Percentiles rank a stretch among this genome's conserved stretches.
These are phyloP conservation scores for Flaveria floridana DNA, from an alignment of 140 eudicot species.

Conservation along the genomic window DNA sequence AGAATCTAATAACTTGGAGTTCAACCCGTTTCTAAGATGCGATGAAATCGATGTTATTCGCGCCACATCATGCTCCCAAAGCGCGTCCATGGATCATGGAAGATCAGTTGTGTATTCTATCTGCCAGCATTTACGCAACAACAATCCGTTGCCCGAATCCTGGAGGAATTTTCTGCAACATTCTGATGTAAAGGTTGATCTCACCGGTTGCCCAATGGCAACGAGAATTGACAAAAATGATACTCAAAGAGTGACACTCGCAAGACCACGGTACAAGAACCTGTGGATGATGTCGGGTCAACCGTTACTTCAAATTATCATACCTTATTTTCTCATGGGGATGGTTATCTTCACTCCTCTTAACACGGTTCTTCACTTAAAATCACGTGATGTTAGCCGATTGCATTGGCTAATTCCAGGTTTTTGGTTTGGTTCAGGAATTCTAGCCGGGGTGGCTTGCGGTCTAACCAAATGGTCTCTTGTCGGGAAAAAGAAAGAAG, in stretches of 20 bases:
- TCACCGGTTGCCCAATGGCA: conserved; percentile 61
- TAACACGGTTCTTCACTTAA: conserved; percentile 32
- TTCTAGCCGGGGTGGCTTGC: conserved; percentile 44
- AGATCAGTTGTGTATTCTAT: conserved; percentile 48
- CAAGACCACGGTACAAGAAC: conserved; percentile 54
- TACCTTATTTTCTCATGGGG: conserved; percentile 51
- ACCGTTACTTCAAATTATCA: conserved; percentile 40
- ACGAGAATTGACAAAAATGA: conserved; percentile 20
- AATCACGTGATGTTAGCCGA: conserved; percentile 21
- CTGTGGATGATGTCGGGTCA: conserved; percentile 57
- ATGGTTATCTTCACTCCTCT: conserved; percentile 44
- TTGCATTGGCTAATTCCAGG: conserved; percentile 41
- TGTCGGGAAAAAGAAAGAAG: conserved; percentile 56
- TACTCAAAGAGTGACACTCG: conserved; percentile 37
- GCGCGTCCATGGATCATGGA: conserved; percentile 63
- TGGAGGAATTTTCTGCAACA: conserved; percentile 50
- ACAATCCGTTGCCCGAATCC: conserved; percentile 44
- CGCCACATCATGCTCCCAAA: conserved; percentile 52
- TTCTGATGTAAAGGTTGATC: conserved; percentile 52
- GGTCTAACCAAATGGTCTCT: conserved; percentile 53
- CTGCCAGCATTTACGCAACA: conserved; percentile 55
- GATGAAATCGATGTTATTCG: conserved; percentile 47
- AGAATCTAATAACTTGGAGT: conserved; percentile 41
- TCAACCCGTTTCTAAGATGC: conserved; percentile 49
- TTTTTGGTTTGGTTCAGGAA: conserved; percentile 49